Evolutionary conservation across 1,284 basidiomycete species (phyloP), one percentile per base, ranked within the genome.

Genomic region (Ceratobasidium sp.): DNA sequence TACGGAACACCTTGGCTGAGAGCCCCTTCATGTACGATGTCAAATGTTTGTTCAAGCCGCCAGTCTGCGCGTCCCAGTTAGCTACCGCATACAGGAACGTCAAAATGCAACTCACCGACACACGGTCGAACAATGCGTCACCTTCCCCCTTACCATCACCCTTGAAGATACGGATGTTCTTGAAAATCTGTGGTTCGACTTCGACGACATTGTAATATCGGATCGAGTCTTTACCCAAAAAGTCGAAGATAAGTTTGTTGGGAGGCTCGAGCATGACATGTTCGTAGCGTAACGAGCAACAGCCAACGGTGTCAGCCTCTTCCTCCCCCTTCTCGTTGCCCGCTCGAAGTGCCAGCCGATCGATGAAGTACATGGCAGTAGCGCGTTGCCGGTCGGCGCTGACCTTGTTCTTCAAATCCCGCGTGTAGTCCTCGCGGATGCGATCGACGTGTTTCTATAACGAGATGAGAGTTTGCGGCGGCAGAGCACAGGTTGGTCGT

Each of bases 301-400:
- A 98, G 81, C 96, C 96, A 74, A 98, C 95, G 0, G 96, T 98
- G 81, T 98, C 96, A 0, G 96, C 96, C 83, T 98, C 96, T 78
- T 98, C 96, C 79, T 98, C 96, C 59, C 95, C 96, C 83, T 98
- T 98, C 84, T 98, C 96, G 83, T 98, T 98, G 80, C 96, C 96
- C 61, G 95, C 96, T 87, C 96, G 93, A 81, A 98, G 91, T 29
- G 96, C 96, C 34, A 98, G 88, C 79, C 89, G 89, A 84, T 98
- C 96, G 80, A 98, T 98, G 83, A 98, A 95, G 83, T 98, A 98
- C 89, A 98, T 93, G 13, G 96, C 93, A 0, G 96, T 98, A 8
- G 96, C 96, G 46, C 96, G 90, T 83, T 98, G 96, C 58, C 96
- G 90, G 77, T 94, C 92, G 9, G 90, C 92, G 92, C 95, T 98